Conservation (phyloP, 345 rosid species). For the Balakata baccata region DNA sequence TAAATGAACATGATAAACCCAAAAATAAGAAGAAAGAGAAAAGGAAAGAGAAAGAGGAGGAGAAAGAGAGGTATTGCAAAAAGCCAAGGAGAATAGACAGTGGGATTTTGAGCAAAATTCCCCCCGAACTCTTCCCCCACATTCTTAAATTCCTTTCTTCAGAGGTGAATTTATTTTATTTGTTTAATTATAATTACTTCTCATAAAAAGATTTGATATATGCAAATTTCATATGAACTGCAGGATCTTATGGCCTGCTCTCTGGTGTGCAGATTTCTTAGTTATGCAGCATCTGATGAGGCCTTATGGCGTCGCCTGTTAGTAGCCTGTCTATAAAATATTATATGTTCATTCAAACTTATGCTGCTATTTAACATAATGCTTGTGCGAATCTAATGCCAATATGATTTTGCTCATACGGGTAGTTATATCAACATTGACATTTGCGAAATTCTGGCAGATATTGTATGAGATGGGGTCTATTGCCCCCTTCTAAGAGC, state of each 20-base stretch:
- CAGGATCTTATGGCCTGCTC: constrained; percentile 93
- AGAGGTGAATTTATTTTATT: constrained; percentile 42
- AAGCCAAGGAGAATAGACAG: constrained; percentile 47
- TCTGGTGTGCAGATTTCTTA: constrained; percentile 68
- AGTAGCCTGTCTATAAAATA: constrained; percentile 23
- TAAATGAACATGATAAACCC: not conserved
- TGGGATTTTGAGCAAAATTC: constrained; percentile 71
- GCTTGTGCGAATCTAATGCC: not conserved
- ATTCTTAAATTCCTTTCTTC: constrained; percentile 91
- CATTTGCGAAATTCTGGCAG: constrained; percentile 31
- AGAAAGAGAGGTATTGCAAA: not conserved
- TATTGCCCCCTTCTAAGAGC: constrained; percentile 50
- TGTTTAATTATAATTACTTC: not conserved
- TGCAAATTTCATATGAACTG: not conserved
- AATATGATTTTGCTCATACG: not conserved
- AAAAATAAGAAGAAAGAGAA: not conserved
- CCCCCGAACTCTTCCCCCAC: constrained; percentile 73
- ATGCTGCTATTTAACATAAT: not conserved
- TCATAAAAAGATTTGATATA: not conserved
- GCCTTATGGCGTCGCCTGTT: constrained; percentile 94
- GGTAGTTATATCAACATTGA: not conserved
- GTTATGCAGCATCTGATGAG: constrained; percentile 78
- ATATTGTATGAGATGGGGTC: constrained; percentile 86
- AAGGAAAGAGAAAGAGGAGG: not conserved
- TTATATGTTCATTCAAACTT: not conserved